These are phyloP conservation scores for Fusarium illudens DNA, from an alignment of 2,329 filamentous ascomycete genomes.

Conservation along the genomic window DNA sequence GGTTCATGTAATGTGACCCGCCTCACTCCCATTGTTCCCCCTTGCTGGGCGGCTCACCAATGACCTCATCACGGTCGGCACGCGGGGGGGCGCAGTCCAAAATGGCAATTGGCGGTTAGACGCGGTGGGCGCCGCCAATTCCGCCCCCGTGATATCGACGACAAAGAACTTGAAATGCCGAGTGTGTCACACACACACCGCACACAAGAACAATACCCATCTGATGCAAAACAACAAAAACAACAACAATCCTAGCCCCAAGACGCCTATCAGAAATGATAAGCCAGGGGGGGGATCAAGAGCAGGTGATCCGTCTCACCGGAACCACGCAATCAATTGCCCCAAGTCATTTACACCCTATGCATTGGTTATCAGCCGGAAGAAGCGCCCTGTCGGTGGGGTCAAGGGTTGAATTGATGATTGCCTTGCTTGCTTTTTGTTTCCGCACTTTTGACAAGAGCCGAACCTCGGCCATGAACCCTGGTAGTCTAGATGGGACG, in stretches of 20 bases:
- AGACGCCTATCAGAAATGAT: constrained; percentile 24
- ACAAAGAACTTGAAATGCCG: constrained; percentile 3
- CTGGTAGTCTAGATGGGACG: neutral
- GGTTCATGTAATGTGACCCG: constrained; percentile 23
- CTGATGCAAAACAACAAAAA: neutral
- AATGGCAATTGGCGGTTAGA: constrained; percentile 41
- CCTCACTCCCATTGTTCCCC: neutral
- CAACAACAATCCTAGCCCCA: neutral
- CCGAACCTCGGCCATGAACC: constrained; percentile 5
- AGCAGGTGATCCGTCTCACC: constrained; percentile 20
- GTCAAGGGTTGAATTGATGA: constrained; percentile 6
- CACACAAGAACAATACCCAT: neutral
- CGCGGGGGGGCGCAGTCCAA: neutral
- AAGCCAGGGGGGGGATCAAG: constrained; percentile 10
- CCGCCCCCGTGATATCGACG: constrained; percentile 17
- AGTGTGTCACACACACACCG: neutral
- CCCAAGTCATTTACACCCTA: neutral
- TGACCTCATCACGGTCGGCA: constrained; percentile 17
- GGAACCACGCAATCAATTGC: neutral
- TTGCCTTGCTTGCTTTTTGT: neutral
- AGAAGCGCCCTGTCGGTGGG: constrained; percentile 23
- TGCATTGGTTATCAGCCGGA: constrained; percentile 1
- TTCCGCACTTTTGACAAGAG: constrained; percentile 22
- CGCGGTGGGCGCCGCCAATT: constrained; percentile 32
- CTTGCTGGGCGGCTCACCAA: neutral